Percentiles rank a stretch among this genome's conserved stretches.
Evolutionary conservation across 108 stramenopile species (phyloP).

Genomic region (Bacterosira constricta): DNA sequence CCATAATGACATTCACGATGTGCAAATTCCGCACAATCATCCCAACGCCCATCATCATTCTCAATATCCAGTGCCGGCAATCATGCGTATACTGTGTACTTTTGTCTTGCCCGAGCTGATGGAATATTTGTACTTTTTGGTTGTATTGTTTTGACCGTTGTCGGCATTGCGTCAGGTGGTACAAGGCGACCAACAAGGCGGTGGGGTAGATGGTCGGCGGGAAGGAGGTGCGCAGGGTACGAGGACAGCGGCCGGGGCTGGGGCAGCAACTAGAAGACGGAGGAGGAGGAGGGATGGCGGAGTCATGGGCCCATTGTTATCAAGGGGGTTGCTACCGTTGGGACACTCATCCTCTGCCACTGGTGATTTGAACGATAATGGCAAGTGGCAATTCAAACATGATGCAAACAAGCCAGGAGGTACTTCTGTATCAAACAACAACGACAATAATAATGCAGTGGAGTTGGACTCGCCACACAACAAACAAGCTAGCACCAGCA

Average conservation of each 20-base stretch:
- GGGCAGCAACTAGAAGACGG: not conserved
- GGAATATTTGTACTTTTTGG: constrained; percentile 37
- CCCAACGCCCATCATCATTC: not conserved
- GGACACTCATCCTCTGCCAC: not conserved
- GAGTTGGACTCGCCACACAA: no score
- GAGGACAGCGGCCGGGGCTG: no score
- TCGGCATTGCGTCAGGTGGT: no score
- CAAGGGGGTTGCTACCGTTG: constrained; percentile 14
- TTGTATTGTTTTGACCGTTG: no score
- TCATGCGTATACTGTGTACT: constrained; percentile 26
- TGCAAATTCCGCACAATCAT: no score
- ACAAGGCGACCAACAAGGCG: no score
- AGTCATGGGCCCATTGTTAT: constrained; percentile 29
- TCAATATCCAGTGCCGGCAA: constrained; percentile 28
- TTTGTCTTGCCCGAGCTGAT: constrained; percentile 26
- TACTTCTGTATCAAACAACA: not conserved
- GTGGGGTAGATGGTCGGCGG: not conserved
- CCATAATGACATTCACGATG: not conserved
- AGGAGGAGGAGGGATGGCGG: constrained; percentile 26
- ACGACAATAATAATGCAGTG: no score
- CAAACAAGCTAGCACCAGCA: no score
- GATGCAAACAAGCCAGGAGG: not conserved
- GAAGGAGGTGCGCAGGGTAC: not conserved
- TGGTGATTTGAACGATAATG: not conserved
- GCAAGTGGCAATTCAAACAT: not conserved